Evolutionary conservation across 2,329 filamentous ascomycete species (phyloP), one percentile per base, ranked within the genome.

Genomic region (Paramyrothecium roridum): DNA sequence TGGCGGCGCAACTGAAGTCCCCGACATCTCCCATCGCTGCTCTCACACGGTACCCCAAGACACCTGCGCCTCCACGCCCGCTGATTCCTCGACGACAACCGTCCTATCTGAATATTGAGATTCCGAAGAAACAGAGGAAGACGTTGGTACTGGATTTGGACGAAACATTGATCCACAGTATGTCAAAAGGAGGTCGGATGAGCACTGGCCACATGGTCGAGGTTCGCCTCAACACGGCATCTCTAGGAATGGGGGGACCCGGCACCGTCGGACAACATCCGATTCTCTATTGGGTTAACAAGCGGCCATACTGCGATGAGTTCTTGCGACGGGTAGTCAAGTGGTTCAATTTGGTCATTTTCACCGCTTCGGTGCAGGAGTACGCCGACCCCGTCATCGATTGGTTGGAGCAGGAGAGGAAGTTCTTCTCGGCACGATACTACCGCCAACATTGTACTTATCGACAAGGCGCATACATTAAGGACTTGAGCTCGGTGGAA

Each of bases 371-470:
- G 20, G 95, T 99, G 40, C 95, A 99, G 71, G 95, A 99, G 72
- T 99, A 99, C 67, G 95, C 95, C 55, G 95, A 99, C 72, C 95
- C 95, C 0, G 95, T 99, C 55, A 98, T 99, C 69, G 95, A 99
- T 80, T 98, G 93, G 92, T 82, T 99, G 57, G 95, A 99, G 75
- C 87, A 91, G 62, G 95, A 99, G 74, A 87, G 93, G 66, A 98
- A 98, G 75, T 98, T 91, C 77, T 99, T 99, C 74, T 89, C 90
- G 37, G 91, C 88, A 45, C 82, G 95, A 62, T 98, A 95, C 76
- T 99, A 99, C 74, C 85, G 95, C 54, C 95, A 99, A 71, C 93
- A 99, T 73, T 99, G 95, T 78, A 98, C 95, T 21, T 92, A 91
- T 69, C 84, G 95, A 53, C 95, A 97, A 65, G 93, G 93, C 51